Evolutionary conservation across 768 basidiomycete genomes (phyloP).

Genomic region (Tulasnella calospora): DNA sequence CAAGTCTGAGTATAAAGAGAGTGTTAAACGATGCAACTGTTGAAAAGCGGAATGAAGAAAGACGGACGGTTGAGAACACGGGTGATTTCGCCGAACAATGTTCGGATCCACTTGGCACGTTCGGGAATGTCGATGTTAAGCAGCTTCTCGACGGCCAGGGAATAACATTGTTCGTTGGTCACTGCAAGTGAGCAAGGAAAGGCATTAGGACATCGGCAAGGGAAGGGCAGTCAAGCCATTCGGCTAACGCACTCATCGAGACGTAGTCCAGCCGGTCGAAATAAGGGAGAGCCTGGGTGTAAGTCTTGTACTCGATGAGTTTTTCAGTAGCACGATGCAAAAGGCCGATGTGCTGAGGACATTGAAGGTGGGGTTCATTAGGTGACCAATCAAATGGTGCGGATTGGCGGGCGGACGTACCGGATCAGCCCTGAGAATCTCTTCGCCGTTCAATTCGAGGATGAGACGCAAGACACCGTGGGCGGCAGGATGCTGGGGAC

Average conservation of each 20-base stretch:
- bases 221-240: background rate
- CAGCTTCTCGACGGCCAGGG: conserved; percentile 94
- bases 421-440: conserved; percentile 81
- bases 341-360: conserved; percentile 77
- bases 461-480: conserved; percentile 98
- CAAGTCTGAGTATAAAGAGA: conserved; percentile 51
- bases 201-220: background rate
- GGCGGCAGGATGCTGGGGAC: conserved; percentile 97
- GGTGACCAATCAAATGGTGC: conserved; percentile 10
- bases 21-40: background rate
- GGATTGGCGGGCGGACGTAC: conserved; percentile 42
- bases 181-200: conserved; percentile 45
- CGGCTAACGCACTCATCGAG: conserved; percentile 81
- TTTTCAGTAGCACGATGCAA: conserved; percentile 98
- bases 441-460: conserved; percentile 95
- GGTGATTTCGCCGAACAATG: conserved; percentile 94
- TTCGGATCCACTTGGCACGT: conserved; percentile 97
- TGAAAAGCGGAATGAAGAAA: conserved; percentile 12
- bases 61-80: conserved; percentile 84
- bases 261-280: conserved; percentile 99
- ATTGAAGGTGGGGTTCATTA: conserved; percentile 3
- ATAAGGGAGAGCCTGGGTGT: conserved; percentile 94
- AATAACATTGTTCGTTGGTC: conserved; percentile 98
- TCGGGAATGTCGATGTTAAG: conserved; percentile 96
- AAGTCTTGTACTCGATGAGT: conserved; percentile 98